These are phyloP conservation scores for Sophora flavescens DNA, from an alignment of 306 rosid species.

Conservation along the genomic window DNA sequence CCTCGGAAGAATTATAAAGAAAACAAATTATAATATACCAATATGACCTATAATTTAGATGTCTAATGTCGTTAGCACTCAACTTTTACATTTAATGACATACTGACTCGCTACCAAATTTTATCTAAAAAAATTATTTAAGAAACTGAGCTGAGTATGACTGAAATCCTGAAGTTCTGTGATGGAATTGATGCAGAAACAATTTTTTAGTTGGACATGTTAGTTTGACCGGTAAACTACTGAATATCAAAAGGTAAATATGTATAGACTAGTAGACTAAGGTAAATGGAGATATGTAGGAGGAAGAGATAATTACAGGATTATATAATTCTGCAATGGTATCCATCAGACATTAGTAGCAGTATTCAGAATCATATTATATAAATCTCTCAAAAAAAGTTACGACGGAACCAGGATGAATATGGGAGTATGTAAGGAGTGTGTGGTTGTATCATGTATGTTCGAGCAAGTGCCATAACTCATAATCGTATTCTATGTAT, in stretches of 20 bases:
- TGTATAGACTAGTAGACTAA: not conserved
- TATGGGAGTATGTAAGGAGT: not conserved
- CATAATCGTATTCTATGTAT: not conserved
- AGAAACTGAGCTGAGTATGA: not conserved
- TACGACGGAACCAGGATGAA: not conserved
- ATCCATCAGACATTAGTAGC: not conserved
- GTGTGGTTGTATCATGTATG: not conserved
- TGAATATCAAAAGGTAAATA: not conserved
- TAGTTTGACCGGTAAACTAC: not conserved
- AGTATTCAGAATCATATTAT: slow-evolving; percentile 4
- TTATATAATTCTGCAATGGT: not conserved
- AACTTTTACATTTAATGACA: slow-evolving; percentile 21
- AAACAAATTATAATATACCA: not conserved
- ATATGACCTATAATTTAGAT: not conserved
- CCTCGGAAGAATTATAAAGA: not conserved
- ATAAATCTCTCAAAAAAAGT: not conserved
- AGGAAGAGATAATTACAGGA: not conserved
- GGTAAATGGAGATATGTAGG: not conserved
- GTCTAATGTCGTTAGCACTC: not conserved
- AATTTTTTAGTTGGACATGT: not conserved
- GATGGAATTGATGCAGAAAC: not conserved
- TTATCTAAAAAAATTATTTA: not conserved
- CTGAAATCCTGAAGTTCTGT: slow-evolving; percentile 9
- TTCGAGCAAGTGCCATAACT: not conserved
- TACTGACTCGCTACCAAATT: not conserved